phyloP scores from a whole-genome alignment of 352 stramenopile species.

The Plasmopara halstedii region DNA sequence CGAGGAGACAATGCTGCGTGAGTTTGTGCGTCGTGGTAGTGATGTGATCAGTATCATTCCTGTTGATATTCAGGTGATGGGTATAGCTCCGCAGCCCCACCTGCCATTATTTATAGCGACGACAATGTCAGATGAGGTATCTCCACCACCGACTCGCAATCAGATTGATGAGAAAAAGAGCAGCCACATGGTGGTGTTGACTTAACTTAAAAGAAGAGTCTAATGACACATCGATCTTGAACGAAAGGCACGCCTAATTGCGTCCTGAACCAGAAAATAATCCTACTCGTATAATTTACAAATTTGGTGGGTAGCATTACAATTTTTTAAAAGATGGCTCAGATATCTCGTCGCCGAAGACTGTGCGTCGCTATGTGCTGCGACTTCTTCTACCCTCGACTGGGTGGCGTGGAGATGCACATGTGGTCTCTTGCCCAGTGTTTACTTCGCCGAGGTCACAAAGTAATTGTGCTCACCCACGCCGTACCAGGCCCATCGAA shows the following conservation, averaged over 20 bases:
- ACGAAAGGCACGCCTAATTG: too few species aligned
- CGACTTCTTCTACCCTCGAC: slow-evolving; percentile 97
- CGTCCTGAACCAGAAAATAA: too few species aligned
- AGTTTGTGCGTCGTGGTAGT: slow-evolving; percentile 16
- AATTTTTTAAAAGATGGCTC: neutral
- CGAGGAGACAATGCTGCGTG: slow-evolving; percentile 9
- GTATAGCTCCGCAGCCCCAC: slow-evolving; percentile 4
- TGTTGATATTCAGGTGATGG: slow-evolving; percentile 13
- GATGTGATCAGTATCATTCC: slow-evolving; percentile 24
- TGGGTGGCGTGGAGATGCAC: slow-evolving; percentile 98
- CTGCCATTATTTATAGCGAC: too few species aligned
- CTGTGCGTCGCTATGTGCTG: slow-evolving; percentile 91
- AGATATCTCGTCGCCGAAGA: neutral
- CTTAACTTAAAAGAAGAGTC: too few species aligned
- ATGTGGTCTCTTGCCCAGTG: slow-evolving; percentile 96
- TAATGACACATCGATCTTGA: too few species aligned
- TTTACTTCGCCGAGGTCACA: slow-evolving; percentile 81
- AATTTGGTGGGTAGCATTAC: neutral
- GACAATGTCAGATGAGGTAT: too few species aligned
- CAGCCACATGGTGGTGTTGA: too few species aligned
- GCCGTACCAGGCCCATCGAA: slow-evolving; percentile 31
- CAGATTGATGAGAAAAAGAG: too few species aligned
- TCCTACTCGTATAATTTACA: neutral
- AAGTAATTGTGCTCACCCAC: slow-evolving; percentile 84
- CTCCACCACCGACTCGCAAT: too few species aligned